phyloP scores from a whole-genome alignment of 202 grass and related monocot genomes.

The Carex sylvatica region DNA sequence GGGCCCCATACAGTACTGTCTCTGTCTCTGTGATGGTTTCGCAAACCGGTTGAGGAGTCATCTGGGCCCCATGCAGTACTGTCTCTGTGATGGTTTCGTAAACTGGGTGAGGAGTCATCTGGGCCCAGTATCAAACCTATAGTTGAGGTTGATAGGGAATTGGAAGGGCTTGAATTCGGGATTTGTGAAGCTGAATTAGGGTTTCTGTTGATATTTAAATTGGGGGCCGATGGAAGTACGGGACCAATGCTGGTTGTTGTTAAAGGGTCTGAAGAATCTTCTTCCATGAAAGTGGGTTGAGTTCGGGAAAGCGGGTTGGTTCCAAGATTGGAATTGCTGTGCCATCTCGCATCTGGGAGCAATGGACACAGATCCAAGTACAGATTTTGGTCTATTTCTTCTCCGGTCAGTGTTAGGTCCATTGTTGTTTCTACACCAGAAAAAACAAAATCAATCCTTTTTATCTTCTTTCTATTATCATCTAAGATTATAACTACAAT shows the following conservation, averaged over 20 bases:
- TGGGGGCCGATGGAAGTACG: background rate
- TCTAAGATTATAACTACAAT: background rate
- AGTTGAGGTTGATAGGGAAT: background rate
- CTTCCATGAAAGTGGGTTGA: background rate
- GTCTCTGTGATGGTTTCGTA: background rate
- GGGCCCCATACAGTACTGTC: background rate
- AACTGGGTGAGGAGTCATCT: background rate
- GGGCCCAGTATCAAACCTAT: background rate
- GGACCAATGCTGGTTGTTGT: conserved; percentile 1
- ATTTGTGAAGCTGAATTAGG: background rate
- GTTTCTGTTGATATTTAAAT: background rate
- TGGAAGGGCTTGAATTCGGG: background rate
- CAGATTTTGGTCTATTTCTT: conserved; percentile 60
- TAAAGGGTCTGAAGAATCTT: background rate
- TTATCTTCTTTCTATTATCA: background rate
- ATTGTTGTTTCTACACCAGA: conserved; percentile 16
- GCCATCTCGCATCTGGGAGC: conserved; percentile 30
- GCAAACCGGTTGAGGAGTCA: background rate
- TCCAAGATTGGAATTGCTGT: conserved; percentile 27
- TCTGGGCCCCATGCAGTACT: background rate
- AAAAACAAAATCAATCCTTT: background rate
- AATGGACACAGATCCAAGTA: conserved; percentile 49
- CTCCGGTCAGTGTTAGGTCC: background rate
- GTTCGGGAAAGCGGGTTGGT: conserved; percentile 13
- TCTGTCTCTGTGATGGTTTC: background rate